Evolutionary conservation across 2,329 filamentous ascomycete genomes (phyloP).

Genomic region (Cladophialophora yegresii): DNA sequence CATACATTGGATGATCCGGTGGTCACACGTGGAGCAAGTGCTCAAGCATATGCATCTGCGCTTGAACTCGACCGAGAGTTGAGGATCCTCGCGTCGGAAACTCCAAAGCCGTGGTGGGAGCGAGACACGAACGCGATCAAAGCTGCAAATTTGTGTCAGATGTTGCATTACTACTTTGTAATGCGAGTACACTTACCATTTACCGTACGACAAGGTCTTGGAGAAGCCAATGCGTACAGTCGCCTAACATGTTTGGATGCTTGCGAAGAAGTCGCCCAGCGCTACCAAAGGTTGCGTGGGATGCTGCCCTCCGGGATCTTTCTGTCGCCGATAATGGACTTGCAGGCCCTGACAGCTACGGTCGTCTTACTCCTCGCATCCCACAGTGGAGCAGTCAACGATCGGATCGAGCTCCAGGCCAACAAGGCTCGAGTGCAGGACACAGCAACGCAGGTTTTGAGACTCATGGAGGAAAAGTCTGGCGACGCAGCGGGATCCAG

Average conservation of each 20-base stretch:
- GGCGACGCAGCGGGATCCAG: slow-evolving; percentile 6
- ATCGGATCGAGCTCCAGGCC: background rate
- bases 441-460: slow-evolving; percentile 15
- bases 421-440: slow-evolving; percentile 18
- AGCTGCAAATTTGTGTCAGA: slow-evolving; percentile 15
- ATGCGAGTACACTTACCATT: slow-evolving; percentile 27
- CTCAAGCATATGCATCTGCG: slow-evolving; percentile 21
- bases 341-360: slow-evolving; percentile 27
- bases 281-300: slow-evolving; percentile 18
- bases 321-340: slow-evolving; percentile 22
- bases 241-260: slow-evolving; percentile 26
- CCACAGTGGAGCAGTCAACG: slow-evolving; percentile 13
- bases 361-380: slow-evolving; percentile 26
- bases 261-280: slow-evolving; percentile 21
- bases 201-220: slow-evolving; percentile 17
- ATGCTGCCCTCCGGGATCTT: slow-evolving; percentile 25
- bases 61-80: slow-evolving; percentile 28
- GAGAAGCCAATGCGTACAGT: slow-evolving; percentile 20
- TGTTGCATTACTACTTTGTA: slow-evolving; percentile 24
- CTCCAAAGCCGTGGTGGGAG: slow-evolving; percentile 21
- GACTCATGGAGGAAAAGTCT: slow-evolving; percentile 26
- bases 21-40: background rate
- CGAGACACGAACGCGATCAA: slow-evolving; percentile 5
- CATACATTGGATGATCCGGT: slow-evolving; percentile 20
- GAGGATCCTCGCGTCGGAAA: slow-evolving; percentile 15